Evolutionary conservation across 768 basidiomycete species (phyloP).

Genomic region (Mycena epipterygia): DNA sequence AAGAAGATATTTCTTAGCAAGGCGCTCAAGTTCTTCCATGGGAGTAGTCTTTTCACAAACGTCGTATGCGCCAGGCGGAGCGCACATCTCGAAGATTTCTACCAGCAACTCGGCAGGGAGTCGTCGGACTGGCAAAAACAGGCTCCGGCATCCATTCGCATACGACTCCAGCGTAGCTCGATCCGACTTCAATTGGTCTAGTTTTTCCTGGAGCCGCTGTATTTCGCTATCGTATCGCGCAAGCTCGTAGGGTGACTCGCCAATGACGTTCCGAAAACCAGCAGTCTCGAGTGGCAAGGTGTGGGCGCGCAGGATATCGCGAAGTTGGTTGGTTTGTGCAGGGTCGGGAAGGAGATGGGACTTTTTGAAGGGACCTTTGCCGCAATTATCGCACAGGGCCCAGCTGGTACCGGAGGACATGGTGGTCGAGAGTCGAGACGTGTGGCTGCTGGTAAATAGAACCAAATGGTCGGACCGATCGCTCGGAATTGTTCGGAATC

Average conservation of each 20-base stretch:
- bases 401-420: no score
- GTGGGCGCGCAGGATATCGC: not conserved
- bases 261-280: not conserved
- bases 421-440: no score
- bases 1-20: not conserved
- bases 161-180: not conserved
- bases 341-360: not conserved
- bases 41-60: not conserved
- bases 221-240: slow-evolving; percentile 5
- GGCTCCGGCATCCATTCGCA: not conserved
- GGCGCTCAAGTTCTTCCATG: not conserved
- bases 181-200: not conserved
- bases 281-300: not conserved
- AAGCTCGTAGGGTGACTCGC: not conserved
- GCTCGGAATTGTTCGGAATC: no score
- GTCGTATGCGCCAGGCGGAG: not conserved
- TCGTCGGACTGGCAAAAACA: not conserved
- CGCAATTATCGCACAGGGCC: not conserved
- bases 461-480: no score
- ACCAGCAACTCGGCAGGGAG: slow-evolving; percentile 7
- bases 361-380: not conserved
- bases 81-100: slow-evolving; percentile 15
- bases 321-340: not conserved
- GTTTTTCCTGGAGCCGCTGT: not conserved
- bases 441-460: no score